Percentiles rank a stretch among this genome's conserved stretches.
Evolutionary conservation across 139 green algal genomes (phyloP).

Genomic region (Axilococcus clingmanii): DNA sequence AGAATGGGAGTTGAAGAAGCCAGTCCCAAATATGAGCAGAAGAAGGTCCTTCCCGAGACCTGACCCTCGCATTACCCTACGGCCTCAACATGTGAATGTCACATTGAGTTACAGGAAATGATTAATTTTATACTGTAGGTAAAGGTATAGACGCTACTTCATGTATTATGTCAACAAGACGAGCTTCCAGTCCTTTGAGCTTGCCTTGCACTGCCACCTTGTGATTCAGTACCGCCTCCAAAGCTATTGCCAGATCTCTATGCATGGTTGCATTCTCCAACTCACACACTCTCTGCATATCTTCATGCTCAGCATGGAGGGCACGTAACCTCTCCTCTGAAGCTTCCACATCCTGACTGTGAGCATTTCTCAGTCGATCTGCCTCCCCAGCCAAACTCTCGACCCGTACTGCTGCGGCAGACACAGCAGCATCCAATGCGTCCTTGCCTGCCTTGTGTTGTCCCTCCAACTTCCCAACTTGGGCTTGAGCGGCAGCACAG

Average conservation of each 20-base stretch:
- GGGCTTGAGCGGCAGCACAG: slow-evolving; percentile 8
- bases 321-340: slow-evolving; percentile 34
- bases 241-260: slow-evolving; percentile 37
- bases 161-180: neutral
- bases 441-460: slow-evolving; percentile 33
- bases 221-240: slow-evolving; percentile 49
- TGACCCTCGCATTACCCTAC: slow-evolving; percentile 60
- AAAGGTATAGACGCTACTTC: neutral
- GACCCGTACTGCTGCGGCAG: slow-evolving; percentile 19
- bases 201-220: slow-evolving; percentile 31
- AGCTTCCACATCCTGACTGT: slow-evolving; percentile 24
- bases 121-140: too few relatives aligned
- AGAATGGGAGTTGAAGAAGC: slow-evolving; percentile 34
- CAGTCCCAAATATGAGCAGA: slow-evolving; percentile 3
- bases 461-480: slow-evolving; percentile 43
- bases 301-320: slow-evolving; percentile 35
- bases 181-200: slow-evolving; percentile 1
- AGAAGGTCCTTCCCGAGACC: slow-evolving; percentile 23
- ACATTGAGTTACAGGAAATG: slow-evolving; percentile 3
- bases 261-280: slow-evolving; percentile 38
- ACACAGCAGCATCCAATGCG: slow-evolving; percentile 35
- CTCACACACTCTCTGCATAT: slow-evolving; percentile 37
- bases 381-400: slow-evolving; percentile 40
- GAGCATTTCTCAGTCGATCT: slow-evolving; percentile 27
- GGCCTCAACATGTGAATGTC: slow-evolving; percentile 42